Conservation (phyloP, 2,329 filamentous ascomycete species). For the Trichoderma semiorbis region DNA sequence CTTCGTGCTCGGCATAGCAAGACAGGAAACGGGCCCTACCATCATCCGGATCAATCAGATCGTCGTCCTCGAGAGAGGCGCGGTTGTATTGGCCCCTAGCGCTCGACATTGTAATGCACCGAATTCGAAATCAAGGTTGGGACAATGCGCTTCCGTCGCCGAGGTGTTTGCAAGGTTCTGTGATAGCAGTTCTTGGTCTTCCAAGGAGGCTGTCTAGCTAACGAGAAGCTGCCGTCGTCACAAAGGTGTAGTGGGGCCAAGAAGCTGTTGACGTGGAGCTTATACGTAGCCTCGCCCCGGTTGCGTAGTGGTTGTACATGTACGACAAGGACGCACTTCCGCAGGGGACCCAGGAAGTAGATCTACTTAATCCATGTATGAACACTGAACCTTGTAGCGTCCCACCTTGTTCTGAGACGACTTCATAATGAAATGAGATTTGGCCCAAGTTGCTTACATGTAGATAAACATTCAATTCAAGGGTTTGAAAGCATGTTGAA, state of each 20-base stretch:
- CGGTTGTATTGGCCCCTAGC: constrained; percentile 57
- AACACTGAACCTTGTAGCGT: background rate
- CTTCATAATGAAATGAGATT: background rate
- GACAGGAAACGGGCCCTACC: constrained; percentile 43
- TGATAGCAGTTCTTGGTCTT: background rate
- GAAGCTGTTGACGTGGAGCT: constrained; percentile 16
- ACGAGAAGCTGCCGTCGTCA: background rate
- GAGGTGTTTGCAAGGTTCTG: background rate
- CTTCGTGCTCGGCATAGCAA: background rate
- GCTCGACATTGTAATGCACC: constrained; percentile 41
- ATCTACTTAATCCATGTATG: background rate
- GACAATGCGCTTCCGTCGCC: background rate
- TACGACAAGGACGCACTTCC: background rate
- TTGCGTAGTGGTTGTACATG: background rate
- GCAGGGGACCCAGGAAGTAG: background rate
- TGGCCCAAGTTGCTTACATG: background rate
- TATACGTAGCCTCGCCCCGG: background rate
- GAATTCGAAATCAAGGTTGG: background rate
- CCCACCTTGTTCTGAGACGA: background rate
- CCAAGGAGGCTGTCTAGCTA: background rate
- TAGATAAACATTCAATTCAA: background rate
- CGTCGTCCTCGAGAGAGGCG: constrained; percentile 61
- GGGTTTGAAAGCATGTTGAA: background rate
- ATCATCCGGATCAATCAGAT: constrained; percentile 76
- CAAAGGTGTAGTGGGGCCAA: background rate